A percentile compares a stretch with the other conserved stretches of the same genome.
These are phyloP conservation scores for Umbelopsis vinacea DNA, from an alignment of 192 early-diverging fungal species.

Conservation along the genomic window DNA sequence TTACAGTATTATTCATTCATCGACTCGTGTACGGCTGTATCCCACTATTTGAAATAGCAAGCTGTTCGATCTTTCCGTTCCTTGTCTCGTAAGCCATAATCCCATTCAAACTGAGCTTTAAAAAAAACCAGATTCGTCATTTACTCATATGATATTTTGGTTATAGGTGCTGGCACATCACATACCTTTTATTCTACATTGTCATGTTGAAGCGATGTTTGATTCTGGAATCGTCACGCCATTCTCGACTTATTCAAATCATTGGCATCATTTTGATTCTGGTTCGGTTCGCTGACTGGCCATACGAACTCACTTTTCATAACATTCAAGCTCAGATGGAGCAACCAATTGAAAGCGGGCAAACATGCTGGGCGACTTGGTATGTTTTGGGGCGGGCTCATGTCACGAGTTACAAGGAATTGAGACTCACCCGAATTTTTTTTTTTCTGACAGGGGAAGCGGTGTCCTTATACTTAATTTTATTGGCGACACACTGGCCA, in stretches of 20 bases:
- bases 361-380: conserved; percentile 28
- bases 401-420: too few species aligned
- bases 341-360: conserved; percentile 5
- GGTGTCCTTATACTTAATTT: conserved; percentile 44
- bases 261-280: conserved; percentile 26
- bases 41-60: conserved; percentile 35
- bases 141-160: background rate
- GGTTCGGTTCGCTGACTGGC: conserved; percentile 40
- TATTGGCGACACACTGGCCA: conserved; percentile 39
- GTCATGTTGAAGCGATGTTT: conserved; percentile 38
- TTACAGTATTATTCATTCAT: conserved; percentile 28
- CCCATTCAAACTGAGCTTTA: background rate
- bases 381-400: background rate
- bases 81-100: conserved; percentile 36
- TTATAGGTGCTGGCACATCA: conserved; percentile 30
- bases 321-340: conserved; percentile 16
- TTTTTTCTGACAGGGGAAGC: conserved; percentile 20
- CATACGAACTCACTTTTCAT: conserved; percentile 33
- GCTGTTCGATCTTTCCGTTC: conserved; percentile 32
- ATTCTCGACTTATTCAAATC: conserved; percentile 32
- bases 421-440: too few species aligned
- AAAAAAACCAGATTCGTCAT: background rate
- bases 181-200: conserved; percentile 32
- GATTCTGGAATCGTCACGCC: conserved; percentile 28
- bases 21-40: conserved; percentile 32